A percentile compares a stretch with the other conserved stretches of the same genome.
These are phyloP conservation scores for Rubus idaeus DNA, from an alignment of 306 rosid genomes.

Conservation along the genomic window DNA sequence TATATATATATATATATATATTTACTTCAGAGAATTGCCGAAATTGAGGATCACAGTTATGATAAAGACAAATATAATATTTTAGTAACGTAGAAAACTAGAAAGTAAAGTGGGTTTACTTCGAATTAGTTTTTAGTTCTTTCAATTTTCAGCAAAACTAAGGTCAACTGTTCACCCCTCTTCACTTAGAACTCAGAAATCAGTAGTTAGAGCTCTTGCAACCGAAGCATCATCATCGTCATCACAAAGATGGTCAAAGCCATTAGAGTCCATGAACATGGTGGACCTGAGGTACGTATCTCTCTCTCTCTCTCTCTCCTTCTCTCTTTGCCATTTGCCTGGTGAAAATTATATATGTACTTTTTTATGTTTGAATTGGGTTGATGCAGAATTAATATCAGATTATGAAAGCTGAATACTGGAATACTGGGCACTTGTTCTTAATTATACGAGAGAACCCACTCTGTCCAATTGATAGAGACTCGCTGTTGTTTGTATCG, in stretches of 20 bases:
- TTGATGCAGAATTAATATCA: background rate
- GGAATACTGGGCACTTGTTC: background rate
- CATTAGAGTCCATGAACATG: constrained; percentile 66
- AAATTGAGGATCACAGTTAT: constrained; percentile 2
- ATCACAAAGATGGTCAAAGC: constrained; percentile 64
- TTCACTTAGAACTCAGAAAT: background rate
- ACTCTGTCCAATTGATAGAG: too few species aligned
- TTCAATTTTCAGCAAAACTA: background rate
- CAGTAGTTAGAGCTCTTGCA: constrained; percentile 23
- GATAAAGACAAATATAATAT: background rate
- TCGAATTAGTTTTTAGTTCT: background rate
- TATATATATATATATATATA: too few species aligned
- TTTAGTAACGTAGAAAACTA: background rate
- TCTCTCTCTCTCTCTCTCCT: constrained; percentile 1
- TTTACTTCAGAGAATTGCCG: background rate
- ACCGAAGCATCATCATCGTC: constrained; percentile 22
- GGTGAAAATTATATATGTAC: background rate
- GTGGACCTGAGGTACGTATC: constrained; percentile 64
- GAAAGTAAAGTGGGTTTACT: background rate
- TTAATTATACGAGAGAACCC: background rate
- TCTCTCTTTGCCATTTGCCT: background rate
- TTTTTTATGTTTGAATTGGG: background rate
- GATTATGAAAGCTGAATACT: background rate
- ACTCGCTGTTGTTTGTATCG: background rate
- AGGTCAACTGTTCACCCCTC: background rate